Conservation (phyloP, 1,139 yeast species). For the Debaryomycetaceae sp. region DNA sequence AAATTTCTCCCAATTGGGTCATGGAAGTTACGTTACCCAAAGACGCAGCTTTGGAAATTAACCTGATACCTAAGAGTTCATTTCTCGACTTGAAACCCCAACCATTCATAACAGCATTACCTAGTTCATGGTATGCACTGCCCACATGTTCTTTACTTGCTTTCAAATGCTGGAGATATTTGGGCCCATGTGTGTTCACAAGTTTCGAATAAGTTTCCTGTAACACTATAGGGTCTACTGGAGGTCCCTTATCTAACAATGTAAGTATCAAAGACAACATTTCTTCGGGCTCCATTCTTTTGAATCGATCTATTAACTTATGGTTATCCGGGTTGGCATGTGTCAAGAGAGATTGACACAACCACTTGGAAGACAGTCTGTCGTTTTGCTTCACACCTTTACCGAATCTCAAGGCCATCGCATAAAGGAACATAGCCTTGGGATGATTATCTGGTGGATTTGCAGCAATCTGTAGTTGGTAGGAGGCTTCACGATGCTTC, state of each 20-base stretch:
- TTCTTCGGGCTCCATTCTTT: slow-evolving; percentile 29
- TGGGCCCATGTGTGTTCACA: slow-evolving; percentile 24
- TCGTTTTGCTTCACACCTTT: slow-evolving; percentile 67
- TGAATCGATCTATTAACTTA: slow-evolving; percentile 21
- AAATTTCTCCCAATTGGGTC: slow-evolving; percentile 68
- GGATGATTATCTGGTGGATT: slow-evolving; percentile 54
- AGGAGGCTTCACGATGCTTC: slow-evolving; percentile 65
- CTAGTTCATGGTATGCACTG: slow-evolving; percentile 52
- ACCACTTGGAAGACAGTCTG: slow-evolving; percentile 57
- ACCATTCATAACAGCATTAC: slow-evolving; percentile 57
- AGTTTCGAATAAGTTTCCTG: slow-evolving; percentile 24
- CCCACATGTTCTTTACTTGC: slow-evolving; percentile 29
- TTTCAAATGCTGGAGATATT: slow-evolving; percentile 23
- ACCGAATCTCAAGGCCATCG: slow-evolving; percentile 66
- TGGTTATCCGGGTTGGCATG: slow-evolving; percentile 5
- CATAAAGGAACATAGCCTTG: slow-evolving; percentile 67
- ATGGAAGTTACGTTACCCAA: slow-evolving; percentile 70
- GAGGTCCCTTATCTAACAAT: slow-evolving; percentile 19
- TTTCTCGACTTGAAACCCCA: slow-evolving; percentile 55
- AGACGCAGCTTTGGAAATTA: slow-evolving; percentile 64
- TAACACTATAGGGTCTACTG: slow-evolving; percentile 28
- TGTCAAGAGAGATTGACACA: slow-evolving; percentile 40
- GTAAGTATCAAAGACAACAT: slow-evolving; percentile 25
- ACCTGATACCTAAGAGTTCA: slow-evolving; percentile 56
- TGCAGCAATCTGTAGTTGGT: slow-evolving; percentile 64